Conservation (phyloP, 2,329 filamentous ascomycete species). For the Aspergillus sp. region DNA sequence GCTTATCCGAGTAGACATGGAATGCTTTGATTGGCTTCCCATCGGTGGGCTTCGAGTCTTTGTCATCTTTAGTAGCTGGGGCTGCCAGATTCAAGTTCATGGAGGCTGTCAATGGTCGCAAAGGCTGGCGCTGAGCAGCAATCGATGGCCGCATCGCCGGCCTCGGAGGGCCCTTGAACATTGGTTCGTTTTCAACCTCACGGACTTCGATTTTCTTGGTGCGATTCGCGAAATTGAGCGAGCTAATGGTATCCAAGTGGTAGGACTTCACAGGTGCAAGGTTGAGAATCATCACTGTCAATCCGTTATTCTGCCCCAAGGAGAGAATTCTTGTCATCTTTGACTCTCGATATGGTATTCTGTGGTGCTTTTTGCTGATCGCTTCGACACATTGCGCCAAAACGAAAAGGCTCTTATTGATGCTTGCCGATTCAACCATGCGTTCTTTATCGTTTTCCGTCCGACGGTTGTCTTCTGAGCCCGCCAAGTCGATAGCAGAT, state of each 20-base stretch:
- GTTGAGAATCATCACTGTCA: slow-evolving; percentile 96
- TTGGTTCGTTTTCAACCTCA: slow-evolving; percentile 91
- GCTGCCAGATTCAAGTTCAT: slow-evolving; percentile 67
- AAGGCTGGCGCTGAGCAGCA: slow-evolving; percentile 64
- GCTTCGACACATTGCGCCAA: slow-evolving; percentile 93
- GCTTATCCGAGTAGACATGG: slow-evolving; percentile 75
- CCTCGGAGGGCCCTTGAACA: slow-evolving; percentile 71
- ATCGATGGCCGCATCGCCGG: slow-evolving; percentile 38
- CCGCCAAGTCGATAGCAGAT: slow-evolving; percentile 90
- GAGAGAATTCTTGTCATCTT: slow-evolving; percentile 97
- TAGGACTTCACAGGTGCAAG: slow-evolving; percentile 87
- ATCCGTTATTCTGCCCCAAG: slow-evolving; percentile 87
- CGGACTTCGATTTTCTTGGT: slow-evolving; percentile 95
- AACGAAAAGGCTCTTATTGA: slow-evolving; percentile 96
- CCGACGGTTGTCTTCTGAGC: slow-evolving; percentile 89
- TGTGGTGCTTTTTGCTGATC: slow-evolving; percentile 68
- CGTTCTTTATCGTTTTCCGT: slow-evolving; percentile 93
- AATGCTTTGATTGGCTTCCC: slow-evolving; percentile 78
- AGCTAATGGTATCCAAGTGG: slow-evolving; percentile 88
- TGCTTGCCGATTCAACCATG: slow-evolving; percentile 89
- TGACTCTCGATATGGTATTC: slow-evolving; percentile 89
- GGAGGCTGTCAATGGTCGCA: slow-evolving; percentile 70
- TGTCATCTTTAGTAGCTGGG: slow-evolving; percentile 44
- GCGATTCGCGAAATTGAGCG: slow-evolving; percentile 88
- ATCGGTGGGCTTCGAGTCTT: slow-evolving; percentile 47